Evolutionary conservation across 208 protist species (phyloP), one percentile per base, ranked within the genome.

Genomic region (Entamoeba histolytica): DNA sequence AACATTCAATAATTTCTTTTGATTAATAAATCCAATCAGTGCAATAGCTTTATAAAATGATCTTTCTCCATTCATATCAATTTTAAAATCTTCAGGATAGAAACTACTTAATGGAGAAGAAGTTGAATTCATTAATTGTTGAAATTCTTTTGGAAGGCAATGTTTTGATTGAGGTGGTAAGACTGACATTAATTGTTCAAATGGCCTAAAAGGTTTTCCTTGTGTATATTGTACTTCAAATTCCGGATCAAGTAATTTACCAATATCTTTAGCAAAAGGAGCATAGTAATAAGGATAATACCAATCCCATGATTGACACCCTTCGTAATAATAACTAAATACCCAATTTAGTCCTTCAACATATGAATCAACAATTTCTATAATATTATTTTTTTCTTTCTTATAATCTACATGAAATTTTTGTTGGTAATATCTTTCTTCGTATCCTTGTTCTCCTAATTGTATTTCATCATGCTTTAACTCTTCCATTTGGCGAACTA

Each of bases 201-300:
- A 97, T 44, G 98, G 98, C 6, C 55, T 96, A 95, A 94, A 99
- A 96, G 23, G 98, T 98, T 39, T 94, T 94, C n/a, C 61, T n/a
- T n/a, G 8, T 23, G 8, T 19, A 78, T 39, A 78, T 39, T 23
- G 8, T 10, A 78, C 8, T 39, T 78, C n/a, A 23, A 23, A 78
- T 10, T 23, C 28, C 1, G 17, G n/a, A 35, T 78, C 61, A 78
- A 78, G 8, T 23, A 39, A 78, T 10, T 78, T 78, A n/a, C 28
- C 61, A 14, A 99, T 78, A 92, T 98, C 97, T 4, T 92, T 95
- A 1, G 98, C 96, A 51, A 99, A 97, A 19, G 99, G 99, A 14
- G 98, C 96, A 96, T 99, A 99, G 96, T 99, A 97, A 96, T 97
- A 99, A 8, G 98, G 98, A 95, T 99, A 99, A 95, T 97, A 99